Conservation (phyloP, 176 grass and related monocot genomes). For the Hsuehochloa calcarea region DNA sequence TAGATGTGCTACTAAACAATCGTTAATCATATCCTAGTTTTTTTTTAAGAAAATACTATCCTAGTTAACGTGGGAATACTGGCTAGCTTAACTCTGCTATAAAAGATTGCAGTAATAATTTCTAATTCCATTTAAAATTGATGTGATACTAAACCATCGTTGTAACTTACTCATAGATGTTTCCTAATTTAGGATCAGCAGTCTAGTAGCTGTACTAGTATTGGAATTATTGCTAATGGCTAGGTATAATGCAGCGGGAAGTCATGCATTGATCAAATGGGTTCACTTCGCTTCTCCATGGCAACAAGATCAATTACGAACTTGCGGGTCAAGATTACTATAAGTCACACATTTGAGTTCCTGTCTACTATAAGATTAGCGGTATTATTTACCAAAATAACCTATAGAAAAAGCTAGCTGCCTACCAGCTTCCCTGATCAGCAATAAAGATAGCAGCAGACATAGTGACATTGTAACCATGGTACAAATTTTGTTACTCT, state of each 20-base stretch:
- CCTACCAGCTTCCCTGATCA: no score
- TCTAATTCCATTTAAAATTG: conserved; percentile 15
- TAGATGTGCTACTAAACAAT: neutral
- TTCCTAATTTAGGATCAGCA: neutral
- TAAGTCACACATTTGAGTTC: neutral
- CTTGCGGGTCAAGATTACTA: neutral
- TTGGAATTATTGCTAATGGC: neutral
- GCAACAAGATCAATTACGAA: neutral
- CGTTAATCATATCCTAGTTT: neutral
- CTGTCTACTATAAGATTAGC: neutral
- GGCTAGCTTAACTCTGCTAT: neutral
- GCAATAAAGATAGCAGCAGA: neutral
- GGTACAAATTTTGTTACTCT: neutral
- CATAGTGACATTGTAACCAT: neutral
- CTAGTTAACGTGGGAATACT: neutral
- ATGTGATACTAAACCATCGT: conserved; percentile 8
- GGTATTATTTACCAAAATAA: neutral
- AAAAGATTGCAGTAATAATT: neutral
- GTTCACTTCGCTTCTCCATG: neutral
- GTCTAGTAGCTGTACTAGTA: neutral
- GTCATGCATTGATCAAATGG: neutral
- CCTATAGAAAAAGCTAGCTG: neutral
- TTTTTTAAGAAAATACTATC: neutral
- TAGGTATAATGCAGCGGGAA: neutral
- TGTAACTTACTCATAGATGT: neutral